A percentile compares a stretch with the other conserved stretches of the same genome.
phyloP scores from a whole-genome alignment of 352 stramenopile species.

The Thraustotheca clavata region DNA sequence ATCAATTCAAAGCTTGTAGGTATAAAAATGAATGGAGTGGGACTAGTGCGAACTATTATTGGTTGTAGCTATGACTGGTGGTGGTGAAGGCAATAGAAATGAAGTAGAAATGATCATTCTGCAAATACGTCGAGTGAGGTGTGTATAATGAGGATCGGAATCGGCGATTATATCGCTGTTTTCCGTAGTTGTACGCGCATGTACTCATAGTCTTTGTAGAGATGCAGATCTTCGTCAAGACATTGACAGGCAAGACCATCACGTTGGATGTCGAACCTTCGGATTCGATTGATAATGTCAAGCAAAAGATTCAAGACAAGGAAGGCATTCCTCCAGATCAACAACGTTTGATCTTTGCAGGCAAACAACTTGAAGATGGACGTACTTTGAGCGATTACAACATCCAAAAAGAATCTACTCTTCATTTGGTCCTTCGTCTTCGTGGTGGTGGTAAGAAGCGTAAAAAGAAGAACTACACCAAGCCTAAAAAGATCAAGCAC shows the following conservation, averaged over 20 bases:
- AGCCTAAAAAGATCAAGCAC: slow-evolving; percentile 99
- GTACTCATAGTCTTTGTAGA: neutral
- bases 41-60: too few relatives aligned
- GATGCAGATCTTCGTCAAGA: slow-evolving; percentile 93
- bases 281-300: slow-evolving; percentile 94
- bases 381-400: slow-evolving; percentile 90
- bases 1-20: too few relatives aligned
- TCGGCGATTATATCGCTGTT: too few relatives aligned
- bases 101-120: too few relatives aligned
- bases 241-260: slow-evolving; percentile 88
- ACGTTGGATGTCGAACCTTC: slow-evolving; percentile 88
- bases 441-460: slow-evolving; percentile 92
- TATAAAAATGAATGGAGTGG: too few relatives aligned
- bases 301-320: slow-evolving; percentile 93
- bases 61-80: too few relatives aligned
- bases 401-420: slow-evolving; percentile 84
- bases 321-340: slow-evolving; percentile 92
- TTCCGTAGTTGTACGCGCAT: slow-evolving; percentile 9
- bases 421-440: slow-evolving; percentile 78
- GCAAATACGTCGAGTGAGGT: slow-evolving; percentile 5
- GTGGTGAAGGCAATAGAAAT: too few relatives aligned
- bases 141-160: slow-evolving; percentile 15
- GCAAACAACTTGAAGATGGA: slow-evolving; percentile 90
- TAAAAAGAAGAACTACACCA: slow-evolving; percentile 99
- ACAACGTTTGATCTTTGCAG: slow-evolving; percentile 93